phyloP scores from a whole-genome alignment of 1,139 yeast genomes.

The Eremothecium sinecaudum region DNA sequence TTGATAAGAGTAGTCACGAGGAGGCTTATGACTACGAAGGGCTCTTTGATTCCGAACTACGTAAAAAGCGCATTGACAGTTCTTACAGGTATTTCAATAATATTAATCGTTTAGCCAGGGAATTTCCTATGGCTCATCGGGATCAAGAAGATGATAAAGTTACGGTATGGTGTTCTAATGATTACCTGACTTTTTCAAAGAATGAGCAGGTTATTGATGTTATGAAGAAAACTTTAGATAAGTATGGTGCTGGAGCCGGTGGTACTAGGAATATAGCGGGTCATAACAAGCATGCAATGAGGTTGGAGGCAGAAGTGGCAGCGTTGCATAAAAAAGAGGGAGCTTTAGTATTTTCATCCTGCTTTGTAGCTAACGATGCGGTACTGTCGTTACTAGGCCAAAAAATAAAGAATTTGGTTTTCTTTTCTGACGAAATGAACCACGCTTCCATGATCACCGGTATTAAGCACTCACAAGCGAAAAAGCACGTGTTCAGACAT shows the following conservation, averaged over 20 bases:
- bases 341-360: constrained; percentile 87
- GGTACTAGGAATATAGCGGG: constrained; percentile 99
- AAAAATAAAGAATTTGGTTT: constrained; percentile 78
- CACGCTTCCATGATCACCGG: constrained; percentile 99
- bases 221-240: constrained; percentile 74
- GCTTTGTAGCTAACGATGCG: constrained; percentile 96
- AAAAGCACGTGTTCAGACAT: constrained; percentile 85
- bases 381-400: constrained; percentile 88
- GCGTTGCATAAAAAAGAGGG: constrained; percentile 91
- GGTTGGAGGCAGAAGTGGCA: constrained; percentile 78
- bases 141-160: constrained; percentile 68
- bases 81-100: constrained; percentile 94
- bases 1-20: constrained; percentile 35
- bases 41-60: constrained; percentile 51
- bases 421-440: constrained; percentile 84
- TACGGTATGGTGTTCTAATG: constrained; percentile 98
- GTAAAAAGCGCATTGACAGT: constrained; percentile 72
- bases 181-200: constrained; percentile 89
- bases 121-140: constrained; percentile 89
- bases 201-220: constrained; percentile 61
- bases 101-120: constrained; percentile 88
- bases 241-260: constrained; percentile 98
- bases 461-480: constrained; percentile 79
- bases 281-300: constrained; percentile 81
- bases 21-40: constrained; percentile 55